These are phyloP conservation scores for Fraxinus quadrangulata DNA, from an alignment of 257 asterid genomes.

Conservation along the genomic window DNA sequence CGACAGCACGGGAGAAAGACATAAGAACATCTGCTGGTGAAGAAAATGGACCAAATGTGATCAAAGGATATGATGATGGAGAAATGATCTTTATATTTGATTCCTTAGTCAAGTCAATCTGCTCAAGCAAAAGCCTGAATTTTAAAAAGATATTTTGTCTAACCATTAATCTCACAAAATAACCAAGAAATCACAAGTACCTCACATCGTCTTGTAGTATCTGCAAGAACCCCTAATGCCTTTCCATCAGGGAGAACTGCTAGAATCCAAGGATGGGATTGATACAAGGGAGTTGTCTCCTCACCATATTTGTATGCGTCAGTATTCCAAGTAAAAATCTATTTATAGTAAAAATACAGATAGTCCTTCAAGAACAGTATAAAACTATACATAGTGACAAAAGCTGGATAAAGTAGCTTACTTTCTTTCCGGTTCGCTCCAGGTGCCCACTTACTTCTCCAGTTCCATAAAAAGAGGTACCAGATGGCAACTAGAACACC, in stretches of 20 bases:
- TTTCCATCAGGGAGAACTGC: constrained; percentile 86
- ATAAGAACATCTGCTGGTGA: constrained; percentile 82
- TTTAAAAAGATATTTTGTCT: constrained; percentile 13
- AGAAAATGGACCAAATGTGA: constrained; percentile 90
- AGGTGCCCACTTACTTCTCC: constrained; percentile 92
- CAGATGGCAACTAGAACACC: constrained; percentile 67
- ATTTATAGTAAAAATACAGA: constrained; percentile 16
- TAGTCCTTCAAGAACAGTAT: neutral
- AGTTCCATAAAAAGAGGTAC: constrained; percentile 91
- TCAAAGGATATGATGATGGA: constrained; percentile 63
- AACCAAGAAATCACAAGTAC: constrained; percentile 40
- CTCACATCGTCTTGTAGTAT: constrained; percentile 89
- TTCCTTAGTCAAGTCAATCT: constrained; percentile 85
- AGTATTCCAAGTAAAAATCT: constrained; percentile 91
- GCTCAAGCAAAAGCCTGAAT: constrained; percentile 31
- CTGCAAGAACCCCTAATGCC: constrained; percentile 91
- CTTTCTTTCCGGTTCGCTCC: constrained; percentile 96
- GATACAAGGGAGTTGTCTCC: constrained; percentile 90
- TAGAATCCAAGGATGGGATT: constrained; percentile 97
- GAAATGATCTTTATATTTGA: constrained; percentile 62
- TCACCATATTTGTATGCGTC: constrained; percentile 92
- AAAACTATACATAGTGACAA: neutral
- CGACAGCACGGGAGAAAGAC: constrained; percentile 75
- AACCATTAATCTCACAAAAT: constrained; percentile 14
- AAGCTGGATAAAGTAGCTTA: constrained; percentile 31